Evolutionary conservation across 208 protist genomes (phyloP), one percentile per base, ranked within the genome.

Genomic region (Wallacemonas sp.): DNA sequence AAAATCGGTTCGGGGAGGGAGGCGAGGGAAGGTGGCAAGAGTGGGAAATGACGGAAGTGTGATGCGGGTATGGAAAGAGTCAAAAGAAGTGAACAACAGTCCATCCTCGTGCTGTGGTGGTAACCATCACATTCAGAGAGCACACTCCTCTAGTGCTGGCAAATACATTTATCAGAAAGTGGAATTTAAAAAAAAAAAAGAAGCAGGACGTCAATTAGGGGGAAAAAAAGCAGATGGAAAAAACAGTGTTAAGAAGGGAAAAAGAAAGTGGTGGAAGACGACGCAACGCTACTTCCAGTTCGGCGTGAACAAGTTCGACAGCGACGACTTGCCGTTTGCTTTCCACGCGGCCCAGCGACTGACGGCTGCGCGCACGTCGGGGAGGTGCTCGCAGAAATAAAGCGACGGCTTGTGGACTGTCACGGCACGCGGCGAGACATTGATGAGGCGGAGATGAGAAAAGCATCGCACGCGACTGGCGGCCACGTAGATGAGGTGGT

Each of bases 401-500:
- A 93, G 72, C 12, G 87, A 86, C 1, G 76, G 84, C 31, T 66
- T 65, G 63, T 96, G 74, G 1, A 96, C 84, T 1, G 84, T 84
- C 33, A 96, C 78, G 74, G 91, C 87, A 1, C 71, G 57, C 0
- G 83, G 86, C 0, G 84, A 84, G 36, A 96, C 42, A 46, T 96
- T 93, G 20, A 91, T 49, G 18, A 92, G 79, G 33, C 87, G 85
- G 33, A 96, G 70, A 36, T 91, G 86, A 39, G 77, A 78, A 62
- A 90, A 94, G 12, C 41, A 32, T 31, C 74, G 77, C 16, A 97
- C 92, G 29, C 92, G 86, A 75, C 87, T 95, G 0, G 86, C 82
- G 4, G 87, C 89, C 12, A 95, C 89, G 65, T 97, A 97, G 3
- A 97, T 78, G n/a, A 95, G 57, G 57, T 97, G 92, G 33, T 91